These are phyloP conservation scores for Hamamelis virginiana DNA, from an alignment of 164 flowering plant species.

Conservation along the genomic window DNA sequence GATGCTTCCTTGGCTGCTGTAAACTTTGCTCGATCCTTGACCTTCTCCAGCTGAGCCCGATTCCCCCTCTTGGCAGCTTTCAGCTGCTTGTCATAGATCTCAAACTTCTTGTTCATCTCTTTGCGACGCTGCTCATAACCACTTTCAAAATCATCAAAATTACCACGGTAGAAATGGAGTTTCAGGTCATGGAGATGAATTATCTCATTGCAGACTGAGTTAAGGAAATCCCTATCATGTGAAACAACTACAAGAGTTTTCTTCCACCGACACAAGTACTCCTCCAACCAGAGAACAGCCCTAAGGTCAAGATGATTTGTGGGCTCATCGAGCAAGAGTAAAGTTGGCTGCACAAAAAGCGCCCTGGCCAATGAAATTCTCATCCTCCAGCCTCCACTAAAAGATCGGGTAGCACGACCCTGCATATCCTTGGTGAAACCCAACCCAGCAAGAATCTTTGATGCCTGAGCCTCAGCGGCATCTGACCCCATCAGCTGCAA, in stretches of 20 bases:
- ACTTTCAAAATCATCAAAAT: slow-evolving; percentile 73
- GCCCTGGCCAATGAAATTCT: slow-evolving; percentile 85
- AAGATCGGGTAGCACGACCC: slow-evolving; percentile 56
- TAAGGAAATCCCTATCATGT: slow-evolving; percentile 82
- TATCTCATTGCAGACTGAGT: slow-evolving; percentile 70
- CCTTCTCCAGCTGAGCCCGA: slow-evolving; percentile 69
- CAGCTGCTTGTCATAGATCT: slow-evolving; percentile 63
- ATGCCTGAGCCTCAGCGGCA: slow-evolving; percentile 86
- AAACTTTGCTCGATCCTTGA: slow-evolving; percentile 68
- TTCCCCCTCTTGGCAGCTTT: slow-evolving; percentile 82
- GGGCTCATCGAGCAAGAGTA: slow-evolving; percentile 76
- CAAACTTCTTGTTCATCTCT: slow-evolving; percentile 74
- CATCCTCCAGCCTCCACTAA: slow-evolving; percentile 97
- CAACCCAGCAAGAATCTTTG: slow-evolving; percentile 81
- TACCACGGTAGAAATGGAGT: slow-evolving; percentile 71
- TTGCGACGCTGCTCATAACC: slow-evolving; percentile 81
- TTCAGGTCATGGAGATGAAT: slow-evolving; percentile 81
- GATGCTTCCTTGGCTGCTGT: slow-evolving; percentile 68
- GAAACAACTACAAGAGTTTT: slow-evolving; percentile 87
- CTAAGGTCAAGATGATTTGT: slow-evolving; percentile 91
- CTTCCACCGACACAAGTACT: slow-evolving; percentile 80
- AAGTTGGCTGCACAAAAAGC: slow-evolving; percentile 81
- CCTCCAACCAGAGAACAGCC: slow-evolving; percentile 88
- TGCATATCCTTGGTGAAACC: slow-evolving; percentile 87
- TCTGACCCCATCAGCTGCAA: slow-evolving; percentile 70